Conservation (phyloP, 2,329 filamentous ascomycete genomes). For the Fusarium foetens region DNA sequence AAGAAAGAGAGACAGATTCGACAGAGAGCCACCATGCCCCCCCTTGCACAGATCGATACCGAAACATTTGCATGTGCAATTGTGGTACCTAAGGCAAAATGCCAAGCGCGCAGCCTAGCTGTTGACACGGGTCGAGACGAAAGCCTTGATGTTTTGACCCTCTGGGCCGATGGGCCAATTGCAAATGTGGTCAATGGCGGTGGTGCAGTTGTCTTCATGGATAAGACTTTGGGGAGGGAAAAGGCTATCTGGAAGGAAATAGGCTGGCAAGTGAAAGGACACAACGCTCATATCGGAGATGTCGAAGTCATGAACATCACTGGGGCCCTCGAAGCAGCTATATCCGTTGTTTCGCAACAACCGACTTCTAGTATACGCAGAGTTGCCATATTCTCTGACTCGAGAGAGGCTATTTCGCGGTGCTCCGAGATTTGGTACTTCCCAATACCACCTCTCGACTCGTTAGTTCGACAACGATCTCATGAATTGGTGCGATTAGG, state of each 20-base stretch:
- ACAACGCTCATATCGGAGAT: background rate
- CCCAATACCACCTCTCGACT: background rate
- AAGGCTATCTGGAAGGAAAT: background rate
- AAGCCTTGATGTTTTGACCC: background rate
- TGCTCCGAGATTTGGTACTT: background rate
- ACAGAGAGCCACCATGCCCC: background rate
- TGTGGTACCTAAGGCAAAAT: background rate
- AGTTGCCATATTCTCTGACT: constrained; percentile 5
- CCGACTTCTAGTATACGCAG: background rate
- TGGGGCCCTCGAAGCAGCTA: constrained; percentile 2
- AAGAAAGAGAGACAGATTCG: background rate
- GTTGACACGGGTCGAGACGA: background rate
- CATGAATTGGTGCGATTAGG: background rate
- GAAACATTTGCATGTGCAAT: background rate
- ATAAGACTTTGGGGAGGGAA: background rate
- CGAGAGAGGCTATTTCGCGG: background rate
- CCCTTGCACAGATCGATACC: background rate
- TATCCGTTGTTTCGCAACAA: background rate
- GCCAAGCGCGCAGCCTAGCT: background rate
- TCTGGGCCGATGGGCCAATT: constrained; percentile 2
- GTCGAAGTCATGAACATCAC: background rate
- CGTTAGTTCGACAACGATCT: background rate
- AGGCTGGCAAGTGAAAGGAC: background rate
- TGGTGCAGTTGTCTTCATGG: background rate
- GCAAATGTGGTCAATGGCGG: background rate